Percentiles rank a stretch among this genome's conserved stretches.
These are phyloP conservation scores for Trichosporon ovoides DNA, from an alignment of 1,284 basidiomycete genomes.

Conservation along the genomic window DNA sequence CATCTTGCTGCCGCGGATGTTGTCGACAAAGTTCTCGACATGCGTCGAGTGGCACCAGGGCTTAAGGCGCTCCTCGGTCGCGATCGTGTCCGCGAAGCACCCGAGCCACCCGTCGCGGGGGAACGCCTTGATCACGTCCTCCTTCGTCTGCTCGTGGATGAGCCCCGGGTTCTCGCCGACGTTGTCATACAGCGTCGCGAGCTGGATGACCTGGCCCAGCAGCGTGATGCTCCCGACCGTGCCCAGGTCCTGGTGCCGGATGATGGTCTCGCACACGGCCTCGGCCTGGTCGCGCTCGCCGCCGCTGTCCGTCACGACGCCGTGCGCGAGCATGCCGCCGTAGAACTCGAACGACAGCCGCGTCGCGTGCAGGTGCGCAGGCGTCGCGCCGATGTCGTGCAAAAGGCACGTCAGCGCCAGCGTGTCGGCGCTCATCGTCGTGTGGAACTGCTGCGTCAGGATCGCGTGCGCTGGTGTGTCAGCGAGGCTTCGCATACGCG, in stretches of 20 bases:
- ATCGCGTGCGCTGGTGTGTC: constrained; percentile 13
- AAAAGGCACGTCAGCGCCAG: constrained; percentile 56
- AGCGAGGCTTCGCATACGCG: no score
- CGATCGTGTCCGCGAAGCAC: constrained; percentile 26
- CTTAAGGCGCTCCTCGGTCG: constrained; percentile 24
- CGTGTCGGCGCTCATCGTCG: constrained; percentile 52
- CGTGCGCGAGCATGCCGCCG: constrained; percentile 28
- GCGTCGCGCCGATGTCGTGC: constrained; percentile 58
- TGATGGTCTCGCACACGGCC: constrained; percentile 57
- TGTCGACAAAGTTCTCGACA: constrained; percentile 5
- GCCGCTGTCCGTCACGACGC: constrained; percentile 48
- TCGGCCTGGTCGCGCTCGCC: constrained; percentile 53
- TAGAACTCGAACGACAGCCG: constrained; percentile 59
- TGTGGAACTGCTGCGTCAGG: constrained; percentile 11
- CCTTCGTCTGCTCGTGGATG: constrained; percentile 19
- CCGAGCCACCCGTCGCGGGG: constrained; percentile 26
- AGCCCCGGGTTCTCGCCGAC: constrained; percentile 17
- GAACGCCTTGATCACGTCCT: constrained; percentile 16
- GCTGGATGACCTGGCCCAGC: constrained; percentile 21
- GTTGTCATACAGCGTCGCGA: constrained; percentile 29
- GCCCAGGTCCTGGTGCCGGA: constrained; percentile 59
- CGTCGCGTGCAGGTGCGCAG: constrained; percentile 54
- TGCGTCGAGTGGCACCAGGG: constrained; percentile 15
- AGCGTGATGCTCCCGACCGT: constrained; percentile 45
- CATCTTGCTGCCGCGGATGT: constrained; percentile 9